A percentile compares a stretch with the other conserved stretches of the same genome.
phyloP scores from a whole-genome alignment of 306 rosid genomes.

The Begonia loranthoides region DNA sequence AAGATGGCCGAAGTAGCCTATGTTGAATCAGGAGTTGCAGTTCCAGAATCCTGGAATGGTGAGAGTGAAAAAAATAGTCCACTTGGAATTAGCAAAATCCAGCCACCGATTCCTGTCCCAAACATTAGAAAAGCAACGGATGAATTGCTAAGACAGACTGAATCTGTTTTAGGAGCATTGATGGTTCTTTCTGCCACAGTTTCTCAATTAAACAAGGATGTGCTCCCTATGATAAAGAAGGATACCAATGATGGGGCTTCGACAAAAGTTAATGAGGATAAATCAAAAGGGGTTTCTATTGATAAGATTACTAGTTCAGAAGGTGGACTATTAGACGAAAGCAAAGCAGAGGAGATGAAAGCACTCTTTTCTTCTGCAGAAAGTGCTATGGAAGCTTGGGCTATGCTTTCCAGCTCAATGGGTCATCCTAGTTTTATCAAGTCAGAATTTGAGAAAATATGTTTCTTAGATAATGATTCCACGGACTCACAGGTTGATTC shows the following conservation, averaged over 20 bases:
- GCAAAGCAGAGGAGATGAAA: constrained; percentile 70
- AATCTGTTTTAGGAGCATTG: constrained; percentile 77
- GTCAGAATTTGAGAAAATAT: constrained; percentile 87
- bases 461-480: constrained; percentile 68
- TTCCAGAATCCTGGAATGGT: constrained; percentile 34
- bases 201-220: constrained; percentile 54
- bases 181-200: constrained; percentile 79
- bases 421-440: constrained; percentile 92
- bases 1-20: constrained; percentile 58
- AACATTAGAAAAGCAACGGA: constrained; percentile 63
- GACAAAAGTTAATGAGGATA: constrained; percentile 20
- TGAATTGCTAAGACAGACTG: constrained; percentile 74
- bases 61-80: constrained; percentile 22
- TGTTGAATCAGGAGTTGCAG: constrained; percentile 83
- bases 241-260: constrained; percentile 24
- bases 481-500: constrained; percentile 81
- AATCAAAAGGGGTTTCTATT: constrained; percentile 11
- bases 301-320: constrained; percentile 26
- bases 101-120: constrained; percentile 71
- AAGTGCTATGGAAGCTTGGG: constrained; percentile 98
- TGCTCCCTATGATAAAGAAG: constrained; percentile 23
- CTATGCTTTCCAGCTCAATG: constrained; percentile 84
- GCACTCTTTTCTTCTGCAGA: constrained; percentile 79
- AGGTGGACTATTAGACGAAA: constrained; percentile 41
- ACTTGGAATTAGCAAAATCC: constrained; percentile 32